Conservation (phyloP, 208 protist species). For the Leishmania tropica region DNA sequence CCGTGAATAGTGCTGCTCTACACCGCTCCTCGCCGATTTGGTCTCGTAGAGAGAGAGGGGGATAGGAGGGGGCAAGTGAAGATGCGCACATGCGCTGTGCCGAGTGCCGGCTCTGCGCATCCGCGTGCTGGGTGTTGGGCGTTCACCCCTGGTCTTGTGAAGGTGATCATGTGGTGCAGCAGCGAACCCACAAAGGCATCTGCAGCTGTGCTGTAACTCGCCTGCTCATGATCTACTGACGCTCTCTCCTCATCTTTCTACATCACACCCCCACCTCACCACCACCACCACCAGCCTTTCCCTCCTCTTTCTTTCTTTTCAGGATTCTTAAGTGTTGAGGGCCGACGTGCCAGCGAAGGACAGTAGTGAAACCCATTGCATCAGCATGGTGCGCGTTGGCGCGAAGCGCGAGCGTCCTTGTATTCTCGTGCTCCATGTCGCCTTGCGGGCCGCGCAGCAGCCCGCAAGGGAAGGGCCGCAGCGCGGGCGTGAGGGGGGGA, state of each 20-base stretch:
- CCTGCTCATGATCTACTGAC: neutral
- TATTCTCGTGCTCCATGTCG: constrained; percentile 23
- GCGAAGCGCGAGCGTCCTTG: constrained; percentile 34
- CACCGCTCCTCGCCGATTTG: neutral
- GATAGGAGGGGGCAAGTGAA: neutral
- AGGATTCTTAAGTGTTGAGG: neutral
- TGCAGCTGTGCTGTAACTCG: neutral
- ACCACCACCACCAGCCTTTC: neutral
- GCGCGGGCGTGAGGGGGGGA: neutral
- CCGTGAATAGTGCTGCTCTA: neutral
- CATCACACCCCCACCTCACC: neutral
- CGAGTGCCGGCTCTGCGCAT: neutral
- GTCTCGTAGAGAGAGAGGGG: neutral
- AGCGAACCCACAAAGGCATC: neutral
- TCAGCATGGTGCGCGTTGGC: constrained; percentile 27
- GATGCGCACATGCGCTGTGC: neutral
- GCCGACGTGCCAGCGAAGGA: neutral
- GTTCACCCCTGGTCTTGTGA: neutral
- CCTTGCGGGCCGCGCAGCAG: constrained; percentile 6
- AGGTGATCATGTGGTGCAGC: neutral
- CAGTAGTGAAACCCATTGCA: neutral
- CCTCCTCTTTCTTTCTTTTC: neutral
- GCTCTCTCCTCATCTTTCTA: neutral
- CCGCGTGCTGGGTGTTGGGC: neutral
- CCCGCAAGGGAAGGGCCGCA: neutral